These are phyloP conservation scores for Thinopyrum elongatum DNA, from an alignment of 176 grass and related monocot genomes.

Conservation along the genomic window DNA sequence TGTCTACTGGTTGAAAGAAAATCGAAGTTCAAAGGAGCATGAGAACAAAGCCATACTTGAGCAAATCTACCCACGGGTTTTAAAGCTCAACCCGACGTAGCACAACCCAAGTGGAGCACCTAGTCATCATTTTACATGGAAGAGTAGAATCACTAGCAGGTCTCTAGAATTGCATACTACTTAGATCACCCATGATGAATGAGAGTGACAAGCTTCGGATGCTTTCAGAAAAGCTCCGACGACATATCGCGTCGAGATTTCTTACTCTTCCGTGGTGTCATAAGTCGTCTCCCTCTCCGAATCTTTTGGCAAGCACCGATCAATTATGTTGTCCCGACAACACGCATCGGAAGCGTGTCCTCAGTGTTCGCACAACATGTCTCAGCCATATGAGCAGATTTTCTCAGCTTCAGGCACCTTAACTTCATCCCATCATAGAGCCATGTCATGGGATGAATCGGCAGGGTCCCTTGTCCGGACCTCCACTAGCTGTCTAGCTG, in stretches of 20 bases:
- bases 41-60: not conserved
- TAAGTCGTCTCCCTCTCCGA: not conserved
- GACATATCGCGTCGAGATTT: not conserved
- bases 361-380: not conserved
- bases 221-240: not conserved
- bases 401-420: conserved; percentile 20
- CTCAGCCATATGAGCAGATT: conserved; percentile 21
- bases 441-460: not conserved
- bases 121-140: conserved; percentile 17
- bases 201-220: conserved; percentile 13
- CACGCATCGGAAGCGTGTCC: conserved; percentile 12
- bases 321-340: conserved; percentile 14
- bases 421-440: conserved; percentile 17
- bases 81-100: not conserved
- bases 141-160: not conserved
- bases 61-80: conserved; percentile 31
- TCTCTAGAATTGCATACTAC: not conserved
- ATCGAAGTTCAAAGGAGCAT: not conserved
- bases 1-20: not conserved
- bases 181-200: conserved; percentile 4
- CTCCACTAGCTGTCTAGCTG: conserved; percentile 29
- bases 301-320: conserved; percentile 4
- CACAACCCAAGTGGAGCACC: conserved; percentile 5
- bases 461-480: not conserved
- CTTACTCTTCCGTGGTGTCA: not conserved